phyloP scores from a whole-genome alignment of 208 protist species.

The Acanthamoeba castellanii region DNA sequence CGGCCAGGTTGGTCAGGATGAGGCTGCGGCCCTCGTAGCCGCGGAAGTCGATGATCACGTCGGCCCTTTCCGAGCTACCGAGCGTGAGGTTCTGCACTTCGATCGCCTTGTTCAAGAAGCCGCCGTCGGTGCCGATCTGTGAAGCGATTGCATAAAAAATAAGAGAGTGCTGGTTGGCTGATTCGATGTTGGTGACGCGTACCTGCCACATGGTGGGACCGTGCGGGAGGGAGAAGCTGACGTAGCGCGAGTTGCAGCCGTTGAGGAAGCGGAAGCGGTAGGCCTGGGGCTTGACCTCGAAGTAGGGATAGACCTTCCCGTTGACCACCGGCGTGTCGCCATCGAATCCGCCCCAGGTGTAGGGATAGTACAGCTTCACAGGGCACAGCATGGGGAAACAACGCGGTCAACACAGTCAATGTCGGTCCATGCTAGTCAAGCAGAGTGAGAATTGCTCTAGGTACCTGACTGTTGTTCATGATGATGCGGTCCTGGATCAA shows the following conservation, averaged over 20 bases:
- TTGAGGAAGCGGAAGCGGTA: slow-evolving; percentile 69
- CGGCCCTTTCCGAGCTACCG: slow-evolving; percentile 4
- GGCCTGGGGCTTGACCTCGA: slow-evolving; percentile 54
- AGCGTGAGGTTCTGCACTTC: background rate
- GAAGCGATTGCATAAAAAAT: too few relatives aligned
- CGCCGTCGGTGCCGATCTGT: slow-evolving; percentile 51
- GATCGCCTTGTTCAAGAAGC: slow-evolving; percentile 17
- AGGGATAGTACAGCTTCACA: slow-evolving; percentile 58
- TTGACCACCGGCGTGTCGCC: slow-evolving; percentile 54
- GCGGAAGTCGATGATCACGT: slow-evolving; percentile 58
- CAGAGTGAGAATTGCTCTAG: background rate
- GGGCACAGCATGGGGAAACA: background rate
- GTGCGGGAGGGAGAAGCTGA: slow-evolving; percentile 6
- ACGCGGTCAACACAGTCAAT: background rate
- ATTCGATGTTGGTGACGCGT: background rate
- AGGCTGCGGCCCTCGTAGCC: background rate
- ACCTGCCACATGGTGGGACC: slow-evolving; percentile 8
- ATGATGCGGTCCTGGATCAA: slow-evolving; percentile 54
- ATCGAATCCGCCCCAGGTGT: background rate
- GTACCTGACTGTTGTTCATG: background rate
- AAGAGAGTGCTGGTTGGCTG: background rate
- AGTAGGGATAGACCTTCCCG: slow-evolving; percentile 46
- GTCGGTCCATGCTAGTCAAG: background rate
- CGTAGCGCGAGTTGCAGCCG: slow-evolving; percentile 52
- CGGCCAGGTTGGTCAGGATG: slow-evolving; percentile 15